Base-by-base conservation (phyloP, 371 early-diverging fungal species). In the Smittium culicis region DNA sequence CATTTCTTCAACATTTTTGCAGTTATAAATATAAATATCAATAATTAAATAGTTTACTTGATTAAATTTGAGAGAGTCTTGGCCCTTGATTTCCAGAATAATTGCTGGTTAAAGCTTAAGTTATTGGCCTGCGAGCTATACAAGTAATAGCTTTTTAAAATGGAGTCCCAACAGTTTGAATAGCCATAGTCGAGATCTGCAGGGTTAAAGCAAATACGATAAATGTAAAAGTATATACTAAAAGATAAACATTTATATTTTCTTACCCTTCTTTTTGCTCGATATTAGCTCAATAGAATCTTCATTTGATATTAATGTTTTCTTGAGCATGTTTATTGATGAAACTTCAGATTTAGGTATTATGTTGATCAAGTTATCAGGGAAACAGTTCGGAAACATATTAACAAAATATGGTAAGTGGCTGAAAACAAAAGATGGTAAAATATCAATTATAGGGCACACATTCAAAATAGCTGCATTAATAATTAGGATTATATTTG, bases 331-430 rank as follows among this genome's bases (percentile, higher is more conserved):
- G 27, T 66, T 68, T 1, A 62, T 66, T 2, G 75, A 68, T 55
- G 71, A 74, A 5, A n/a, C 54, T 20, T 71, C 66, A 17, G 58
- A 55, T 0, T n/a, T 14, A 0, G 77, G 77, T n/a, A 77, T 75
- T 1, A 66, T 28, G 29, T 68, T 61, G 14, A 34, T 35, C 25
- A 77, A 33, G 20, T 75, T 60, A 1, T 35, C 30, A 1, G 77
- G 77, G 31, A 77, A 55, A 58, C 76, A 75, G 35, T 65, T 70
- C 1, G 64, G 79, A 34, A 85, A 90, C 71, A 83, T 86, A 74
- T 83, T 82, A 29, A 82, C 76, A 17, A 86, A 78, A 62, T 91
- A 91, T 5, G 85, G 80, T 35, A 88, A 80, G 67, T 91, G 90
- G 56, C 79, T 77, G 70, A 81, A 86, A 0, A 87, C 72, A 68